These are phyloP conservation scores for Phytopythium vexans DNA, from an alignment of 352 stramenopile genomes.

Conservation along the genomic window DNA sequence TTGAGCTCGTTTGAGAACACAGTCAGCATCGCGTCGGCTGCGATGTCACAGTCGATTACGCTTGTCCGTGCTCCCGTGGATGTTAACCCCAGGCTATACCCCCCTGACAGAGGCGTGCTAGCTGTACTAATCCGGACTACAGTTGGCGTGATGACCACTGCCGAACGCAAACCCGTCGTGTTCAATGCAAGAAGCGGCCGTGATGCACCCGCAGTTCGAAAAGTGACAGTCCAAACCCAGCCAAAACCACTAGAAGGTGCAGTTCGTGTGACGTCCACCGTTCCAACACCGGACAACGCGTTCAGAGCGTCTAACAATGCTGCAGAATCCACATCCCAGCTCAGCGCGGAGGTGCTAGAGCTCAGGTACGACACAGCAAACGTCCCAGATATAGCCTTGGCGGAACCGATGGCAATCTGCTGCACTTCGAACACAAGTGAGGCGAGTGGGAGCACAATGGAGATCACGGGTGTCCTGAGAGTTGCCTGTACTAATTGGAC, in stretches of 20 bases:
- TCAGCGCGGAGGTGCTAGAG: conserved; percentile 7
- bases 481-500: conserved; percentile 5
- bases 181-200: conserved; percentile 16
- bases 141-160: conserved; percentile 7
- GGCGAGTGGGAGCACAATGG: conserved; percentile 10
- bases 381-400: conserved; percentile 11
- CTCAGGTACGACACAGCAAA: conserved; percentile 26
- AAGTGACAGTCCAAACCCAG: conserved; percentile 33
- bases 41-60: conserved; percentile 11
- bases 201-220: conserved; percentile 8
- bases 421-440: conserved; percentile 23
- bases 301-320: conserved; percentile 17
- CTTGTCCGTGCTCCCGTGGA: conserved; percentile 1
- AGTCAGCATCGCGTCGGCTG: conserved; percentile 6
- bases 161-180: conserved; percentile 13
- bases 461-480: conserved; percentile 6
- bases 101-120: conserved; percentile 12
- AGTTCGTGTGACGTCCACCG: conserved; percentile 12
- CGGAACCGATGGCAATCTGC: conserved; percentile 18
- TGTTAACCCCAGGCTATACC: conserved; percentile 22
- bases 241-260: conserved; percentile 6
- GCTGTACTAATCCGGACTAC: conserved; percentile 10
- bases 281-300: conserved; percentile 12
- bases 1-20: conserved; percentile 11
- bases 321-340: conserved; percentile 12